Percentiles rank a stretch among this genome's conserved stretches.
phyloP scores from a whole-genome alignment of 23 red algal species.

The Cyanidioschyzon merolae region DNA sequence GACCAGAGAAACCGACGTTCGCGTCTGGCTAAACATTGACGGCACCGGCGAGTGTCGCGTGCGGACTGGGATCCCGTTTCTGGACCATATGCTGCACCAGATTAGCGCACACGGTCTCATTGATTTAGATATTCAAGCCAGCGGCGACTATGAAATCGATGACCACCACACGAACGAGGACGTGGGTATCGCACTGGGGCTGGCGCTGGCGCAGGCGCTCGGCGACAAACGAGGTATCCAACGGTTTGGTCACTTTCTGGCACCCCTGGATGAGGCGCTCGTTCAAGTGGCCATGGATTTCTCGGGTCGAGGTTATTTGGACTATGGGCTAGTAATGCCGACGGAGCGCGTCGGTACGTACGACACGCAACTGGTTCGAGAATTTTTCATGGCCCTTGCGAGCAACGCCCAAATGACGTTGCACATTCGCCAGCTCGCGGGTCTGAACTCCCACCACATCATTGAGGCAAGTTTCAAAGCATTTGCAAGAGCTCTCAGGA shows the following conservation, averaged over 20 bases:
- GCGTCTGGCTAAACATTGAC: slow-evolving; percentile 57
- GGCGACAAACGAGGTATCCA: slow-evolving; percentile 78
- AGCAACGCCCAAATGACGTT: slow-evolving; percentile 77
- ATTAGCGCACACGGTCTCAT: slow-evolving; percentile 80
- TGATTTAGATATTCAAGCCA: slow-evolving; percentile 62
- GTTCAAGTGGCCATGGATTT: slow-evolving; percentile 95
- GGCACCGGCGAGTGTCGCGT: slow-evolving; percentile 64
- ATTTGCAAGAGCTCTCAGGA: slow-evolving; percentile 86
- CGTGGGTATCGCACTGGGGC: slow-evolving; percentile 79
- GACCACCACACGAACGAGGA: slow-evolving; percentile 99
- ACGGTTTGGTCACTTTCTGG: slow-evolving; percentile 84
- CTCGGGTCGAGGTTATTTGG: slow-evolving; percentile 46
- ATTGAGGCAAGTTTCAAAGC: slow-evolving; percentile 98
- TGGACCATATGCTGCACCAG: slow-evolving; percentile 96
- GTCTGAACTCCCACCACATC: slow-evolving; percentile 97
- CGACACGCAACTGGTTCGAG: slow-evolving; percentile 93
- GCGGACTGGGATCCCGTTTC: slow-evolving; percentile 83
- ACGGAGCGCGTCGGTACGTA: slow-evolving; percentile 79
- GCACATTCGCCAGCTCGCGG: slow-evolving; percentile 69
- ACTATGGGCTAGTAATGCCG: slow-evolving; percentile 58
- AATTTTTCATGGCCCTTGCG: slow-evolving; percentile 78
- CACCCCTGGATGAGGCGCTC: slow-evolving; percentile 88
- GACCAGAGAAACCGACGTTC: slow-evolving; percentile 70
- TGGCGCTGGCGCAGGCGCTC: slow-evolving; percentile 71
- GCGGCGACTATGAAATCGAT: slow-evolving; percentile 90